phyloP scores from a whole-genome alignment of 2,329 filamentous ascomycete species.

The Zymoseptoria tritici region DNA sequence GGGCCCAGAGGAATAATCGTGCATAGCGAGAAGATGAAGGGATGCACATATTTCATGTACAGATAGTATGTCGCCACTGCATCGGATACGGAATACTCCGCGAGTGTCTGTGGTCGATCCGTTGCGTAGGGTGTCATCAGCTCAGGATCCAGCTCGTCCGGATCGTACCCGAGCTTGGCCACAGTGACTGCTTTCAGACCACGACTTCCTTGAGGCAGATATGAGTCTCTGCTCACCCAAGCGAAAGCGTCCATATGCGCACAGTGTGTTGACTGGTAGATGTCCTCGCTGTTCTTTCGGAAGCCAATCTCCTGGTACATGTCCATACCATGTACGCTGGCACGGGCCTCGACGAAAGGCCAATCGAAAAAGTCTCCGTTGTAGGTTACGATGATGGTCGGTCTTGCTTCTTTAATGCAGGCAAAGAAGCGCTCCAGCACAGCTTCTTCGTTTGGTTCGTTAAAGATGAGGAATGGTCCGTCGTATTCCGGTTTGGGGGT shows the following conservation, averaged over 20 bases:
- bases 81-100: slow-evolving; percentile 98
- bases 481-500: slow-evolving; percentile 95
- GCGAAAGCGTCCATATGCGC: slow-evolving; percentile 99
- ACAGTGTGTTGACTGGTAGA: slow-evolving; percentile 92
- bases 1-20: slow-evolving; percentile 90
- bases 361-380: slow-evolving; percentile 99
- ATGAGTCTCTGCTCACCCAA: slow-evolving; percentile 98
- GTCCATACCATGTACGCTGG: slow-evolving; percentile 90
- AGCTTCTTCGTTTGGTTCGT: slow-evolving; percentile 86
- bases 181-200: slow-evolving; percentile 96
- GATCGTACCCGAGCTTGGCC: slow-evolving; percentile 95
- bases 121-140: slow-evolving; percentile 86
- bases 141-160: slow-evolving; percentile 94
- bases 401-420: slow-evolving; percentile 88
- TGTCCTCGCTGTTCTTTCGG: slow-evolving; percentile 88
- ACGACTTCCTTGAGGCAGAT: slow-evolving; percentile 92
- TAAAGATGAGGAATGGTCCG: slow-evolving; percentile 95
- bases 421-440: slow-evolving; percentile 87
- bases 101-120: slow-evolving; percentile 86
- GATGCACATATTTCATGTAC: slow-evolving; percentile 99
- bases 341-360: slow-evolving; percentile 92
- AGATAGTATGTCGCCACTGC: slow-evolving; percentile 97
- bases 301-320: slow-evolving; percentile 99
- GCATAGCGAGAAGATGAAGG: slow-evolving; percentile 97
- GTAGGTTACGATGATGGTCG: slow-evolving; percentile 98